Evolutionary conservation across 768 basidiomycete species (phyloP).

Genomic region (Hemileccinum impolitum): DNA sequence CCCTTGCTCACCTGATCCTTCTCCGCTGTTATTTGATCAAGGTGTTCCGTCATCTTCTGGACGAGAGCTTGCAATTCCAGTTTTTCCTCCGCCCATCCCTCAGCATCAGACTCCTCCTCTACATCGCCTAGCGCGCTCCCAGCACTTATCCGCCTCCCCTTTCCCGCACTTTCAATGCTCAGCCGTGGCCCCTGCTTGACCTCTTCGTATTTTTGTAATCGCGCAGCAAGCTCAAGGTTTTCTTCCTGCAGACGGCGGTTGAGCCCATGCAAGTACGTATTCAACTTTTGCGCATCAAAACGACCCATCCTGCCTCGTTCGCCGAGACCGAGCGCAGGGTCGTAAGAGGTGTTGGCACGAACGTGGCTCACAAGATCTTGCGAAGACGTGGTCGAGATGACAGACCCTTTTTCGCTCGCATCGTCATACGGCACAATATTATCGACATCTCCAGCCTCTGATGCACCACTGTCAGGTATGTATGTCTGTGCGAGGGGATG

Average conservation of each 20-base stretch:
- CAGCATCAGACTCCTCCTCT: slow-evolving; percentile 57
- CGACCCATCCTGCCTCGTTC: slow-evolving; percentile 65
- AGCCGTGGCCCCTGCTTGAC: slow-evolving; percentile 30
- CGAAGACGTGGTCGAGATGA: slow-evolving; percentile 81
- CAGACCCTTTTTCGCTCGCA: slow-evolving; percentile 56
- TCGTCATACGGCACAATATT: slow-evolving; percentile 37
- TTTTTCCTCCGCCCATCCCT: slow-evolving; percentile 72
- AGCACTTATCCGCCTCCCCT: slow-evolving; percentile 48
- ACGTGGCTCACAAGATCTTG: slow-evolving; percentile 80
- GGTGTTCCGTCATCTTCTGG: slow-evolving; percentile 32
- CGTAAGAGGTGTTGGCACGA: slow-evolving; percentile 85
- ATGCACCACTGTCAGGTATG: slow-evolving; percentile 33
- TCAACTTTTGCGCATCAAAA: slow-evolving; percentile 84
- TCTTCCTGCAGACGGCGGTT: slow-evolving; percentile 84
- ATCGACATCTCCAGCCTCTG: slow-evolving; percentile 28
- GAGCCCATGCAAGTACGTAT: slow-evolving; percentile 80
- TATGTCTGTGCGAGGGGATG: slow-evolving; percentile 65
- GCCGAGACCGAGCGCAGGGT: slow-evolving; percentile 75
- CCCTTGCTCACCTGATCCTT: slow-evolving; percentile 45
- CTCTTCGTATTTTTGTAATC: slow-evolving; percentile 54
- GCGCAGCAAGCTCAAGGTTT: slow-evolving; percentile 63
- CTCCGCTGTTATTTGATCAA: slow-evolving; percentile 41
- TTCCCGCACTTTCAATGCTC: slow-evolving; percentile 30
- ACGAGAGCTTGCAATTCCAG: slow-evolving; percentile 49
- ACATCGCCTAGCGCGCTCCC: slow-evolving; percentile 57